Base-by-base conservation (phyloP, 768 basidiomycete species). In the Candolleomyces aberdarensis region DNA sequence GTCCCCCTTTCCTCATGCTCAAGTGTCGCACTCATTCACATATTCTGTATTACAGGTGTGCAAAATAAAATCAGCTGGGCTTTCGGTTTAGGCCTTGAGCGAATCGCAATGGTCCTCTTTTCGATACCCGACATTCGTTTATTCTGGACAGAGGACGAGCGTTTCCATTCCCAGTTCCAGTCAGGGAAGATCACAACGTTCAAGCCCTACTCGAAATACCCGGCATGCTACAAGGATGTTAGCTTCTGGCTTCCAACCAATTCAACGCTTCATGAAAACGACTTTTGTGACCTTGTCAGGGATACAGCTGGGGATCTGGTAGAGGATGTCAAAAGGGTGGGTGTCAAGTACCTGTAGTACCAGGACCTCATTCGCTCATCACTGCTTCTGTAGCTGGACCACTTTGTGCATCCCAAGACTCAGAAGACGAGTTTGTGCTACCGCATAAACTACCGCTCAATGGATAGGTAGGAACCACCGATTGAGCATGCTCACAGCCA, bases 31-130 rank as follows among this genome's bases (percentile, higher is more conserved):
- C 48, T 60, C 59, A 62, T 70, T 60, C 51, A 22, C 48, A 59
- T 58, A 62, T 70, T 60, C 17, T 22, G 5, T 26, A 26, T 26
- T 3, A 26, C 65, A 92, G 96, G 83, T 63, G 85, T 96, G 2
- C 76, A 82, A 1, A 76, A 91, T 69, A 96, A 96, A 70, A 85
- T 94, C 66, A 94, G 95, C 29, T 99, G 97, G 96, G 97, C 97
- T 0, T 98, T 98, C 69, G 97, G 97, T 26, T 87, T 99, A 56
- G 97, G 97, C 4, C 82, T 99, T 48, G 97, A 99, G 70, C 86
- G 97, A 36, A 96, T 98, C 64, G 94, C 96, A 15, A 99, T 99
- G 97, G 86, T 98, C 62, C 85, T 99, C 51, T 98, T 89, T 77
- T 89, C 88, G 14, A 96, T 99, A 56, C 97, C 96, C 9, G 97